phyloP scores from a whole-genome alignment of 352 stramenopile genomes.

The Phytophthora hibernalis region DNA sequence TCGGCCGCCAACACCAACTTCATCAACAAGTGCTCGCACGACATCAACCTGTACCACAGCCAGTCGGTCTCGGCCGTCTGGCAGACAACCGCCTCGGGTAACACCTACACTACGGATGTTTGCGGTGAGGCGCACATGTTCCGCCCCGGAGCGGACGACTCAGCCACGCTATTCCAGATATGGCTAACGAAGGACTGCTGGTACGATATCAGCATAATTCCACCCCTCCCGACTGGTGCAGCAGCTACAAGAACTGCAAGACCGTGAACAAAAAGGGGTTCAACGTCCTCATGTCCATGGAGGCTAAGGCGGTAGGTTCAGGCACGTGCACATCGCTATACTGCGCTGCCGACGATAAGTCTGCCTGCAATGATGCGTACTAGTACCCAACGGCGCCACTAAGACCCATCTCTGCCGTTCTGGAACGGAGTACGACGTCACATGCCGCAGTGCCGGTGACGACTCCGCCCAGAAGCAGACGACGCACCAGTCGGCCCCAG shows the following conservation, averaged over 20 bases:
- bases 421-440: constrained; percentile 50
- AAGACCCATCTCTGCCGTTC: constrained; percentile 71
- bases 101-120: constrained; percentile 22
- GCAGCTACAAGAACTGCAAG: constrained; percentile 48
- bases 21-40: constrained; percentile 48
- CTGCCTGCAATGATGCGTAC: constrained; percentile 59
- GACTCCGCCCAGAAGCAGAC: constrained; percentile 12
- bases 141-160: constrained; percentile 42
- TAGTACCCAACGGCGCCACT: constrained; percentile 59
- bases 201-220: constrained; percentile 76
- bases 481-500: constrained; percentile 12
- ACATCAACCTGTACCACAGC: constrained; percentile 52
- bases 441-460: constrained; percentile 53
- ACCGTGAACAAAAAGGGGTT: constrained; percentile 47
- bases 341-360: constrained; percentile 40
- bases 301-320: constrained; percentile 29
- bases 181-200: constrained; percentile 45
- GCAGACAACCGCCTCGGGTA: constrained; percentile 33
- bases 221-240: constrained; percentile 41
- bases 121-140: constrained; percentile 55
- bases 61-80: constrained; percentile 31
- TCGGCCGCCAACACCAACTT: constrained; percentile 46
- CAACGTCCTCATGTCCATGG: constrained; percentile 60
- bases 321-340: constrained; percentile 44
- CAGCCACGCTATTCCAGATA: constrained; percentile 47